phyloP scores from a whole-genome alignment of 1,284 basidiomycete species.

The Ganoderma sp. region DNA sequence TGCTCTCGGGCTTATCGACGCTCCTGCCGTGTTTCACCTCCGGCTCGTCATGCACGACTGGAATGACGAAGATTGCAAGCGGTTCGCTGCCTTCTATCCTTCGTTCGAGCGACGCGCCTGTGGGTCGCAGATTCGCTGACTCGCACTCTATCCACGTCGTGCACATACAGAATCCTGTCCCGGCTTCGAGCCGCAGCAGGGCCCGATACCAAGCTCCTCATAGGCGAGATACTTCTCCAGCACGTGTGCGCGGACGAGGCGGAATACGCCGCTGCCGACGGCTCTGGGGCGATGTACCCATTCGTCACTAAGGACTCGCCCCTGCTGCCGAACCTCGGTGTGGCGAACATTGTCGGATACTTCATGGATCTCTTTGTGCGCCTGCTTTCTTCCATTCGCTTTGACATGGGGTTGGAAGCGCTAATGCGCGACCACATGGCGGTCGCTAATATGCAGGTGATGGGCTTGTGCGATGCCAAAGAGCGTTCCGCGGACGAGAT shows the following conservation, averaged over 20 bases:
- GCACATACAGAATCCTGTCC: conserved; percentile 33
- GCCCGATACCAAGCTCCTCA: conserved; percentile 57
- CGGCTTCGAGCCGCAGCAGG: conserved; percentile 37
- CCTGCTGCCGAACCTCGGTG: conserved; percentile 66
- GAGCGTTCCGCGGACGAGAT: conserved; percentile 70
- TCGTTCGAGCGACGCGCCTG: too few relatives aligned
- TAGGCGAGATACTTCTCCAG: conserved; percentile 69
- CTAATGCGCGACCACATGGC: too few relatives aligned
- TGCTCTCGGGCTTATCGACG: not conserved
- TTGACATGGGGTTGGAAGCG: not conserved
- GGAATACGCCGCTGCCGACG: not conserved
- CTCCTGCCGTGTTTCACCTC: conserved; percentile 60
- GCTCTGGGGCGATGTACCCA: not conserved
- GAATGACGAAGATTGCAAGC: conserved; percentile 53
- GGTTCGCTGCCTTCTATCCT: conserved; percentile 5
- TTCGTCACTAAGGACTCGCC: conserved; percentile 49
- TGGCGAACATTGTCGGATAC: conserved; percentile 67
- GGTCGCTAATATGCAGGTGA: conserved; percentile 11
- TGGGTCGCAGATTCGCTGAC: too few relatives aligned
- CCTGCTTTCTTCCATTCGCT: conserved; percentile 7
- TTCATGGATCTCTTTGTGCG: conserved; percentile 71
- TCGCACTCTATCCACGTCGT: too few relatives aligned
- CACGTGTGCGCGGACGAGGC: conserved; percentile 52
- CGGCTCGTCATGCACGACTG: conserved; percentile 77
- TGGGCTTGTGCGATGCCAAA: conserved; percentile 29